phyloP scores from a whole-genome alignment of 768 basidiomycete species.

The Pulveroboletus sp. region DNA sequence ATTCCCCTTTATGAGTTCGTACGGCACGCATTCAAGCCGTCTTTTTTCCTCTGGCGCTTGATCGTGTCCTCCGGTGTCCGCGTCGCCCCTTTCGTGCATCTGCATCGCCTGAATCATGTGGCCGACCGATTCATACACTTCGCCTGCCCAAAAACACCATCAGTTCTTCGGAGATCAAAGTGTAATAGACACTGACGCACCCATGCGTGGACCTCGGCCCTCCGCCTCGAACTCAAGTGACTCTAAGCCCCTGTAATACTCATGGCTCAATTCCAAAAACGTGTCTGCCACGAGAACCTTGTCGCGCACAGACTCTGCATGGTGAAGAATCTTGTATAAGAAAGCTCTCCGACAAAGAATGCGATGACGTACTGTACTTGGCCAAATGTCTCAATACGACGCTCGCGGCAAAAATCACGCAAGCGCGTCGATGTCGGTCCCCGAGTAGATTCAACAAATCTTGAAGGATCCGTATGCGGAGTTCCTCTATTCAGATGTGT shows the following conservation, averaged over 20 bases:
- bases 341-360: not conserved
- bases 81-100: not conserved
- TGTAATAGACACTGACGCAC: conserved; percentile 1
- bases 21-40: conserved; percentile 11
- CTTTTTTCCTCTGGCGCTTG: not conserved
- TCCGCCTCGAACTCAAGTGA: conserved; percentile 14
- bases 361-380: conserved; percentile 11
- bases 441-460: conserved; percentile 15
- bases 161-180: not conserved
- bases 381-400: conserved; percentile 12
- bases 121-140: conserved; percentile 23
- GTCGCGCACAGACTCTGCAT: conserved; percentile 16
- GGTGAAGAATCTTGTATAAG: too few species aligned
- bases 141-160: conserved; percentile 9
- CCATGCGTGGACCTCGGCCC: conserved; percentile 5
- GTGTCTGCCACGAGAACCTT: conserved; percentile 7
- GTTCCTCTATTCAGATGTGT: conserved; percentile 3
- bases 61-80: not conserved
- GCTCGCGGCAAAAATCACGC: conserved; percentile 16
- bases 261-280: conserved; percentile 18
- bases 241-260: conserved; percentile 18
- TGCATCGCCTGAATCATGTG: conserved; percentile 22
- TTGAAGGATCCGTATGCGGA: conserved; percentile 8
- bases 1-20: conserved; percentile 11
- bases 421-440: conserved; percentile 10